phyloP scores from a whole-genome alignment of 1,284 basidiomycete species.

The Trichosporon asahii region DNA sequence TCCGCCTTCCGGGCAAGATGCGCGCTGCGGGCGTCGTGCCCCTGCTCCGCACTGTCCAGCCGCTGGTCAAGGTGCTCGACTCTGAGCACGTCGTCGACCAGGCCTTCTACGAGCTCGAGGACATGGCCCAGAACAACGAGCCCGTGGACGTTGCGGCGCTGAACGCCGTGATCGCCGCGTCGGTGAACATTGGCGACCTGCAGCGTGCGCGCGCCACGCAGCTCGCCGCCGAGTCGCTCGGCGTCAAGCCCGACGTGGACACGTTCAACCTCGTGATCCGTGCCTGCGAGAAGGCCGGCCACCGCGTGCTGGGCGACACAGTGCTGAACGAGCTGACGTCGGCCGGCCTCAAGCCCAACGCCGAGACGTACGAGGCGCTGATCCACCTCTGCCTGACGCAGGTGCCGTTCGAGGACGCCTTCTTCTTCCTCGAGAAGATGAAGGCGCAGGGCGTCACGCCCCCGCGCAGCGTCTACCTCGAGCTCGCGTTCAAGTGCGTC shows the following conservation, averaged over 20 bases:
- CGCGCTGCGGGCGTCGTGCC: slow-evolving; percentile 37
- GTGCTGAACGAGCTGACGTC: slow-evolving; percentile 40
- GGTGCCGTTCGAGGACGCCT: slow-evolving; percentile 73
- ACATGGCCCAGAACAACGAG: slow-evolving; percentile 58
- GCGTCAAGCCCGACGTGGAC: slow-evolving; percentile 59
- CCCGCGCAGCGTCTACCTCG: slow-evolving; percentile 59
- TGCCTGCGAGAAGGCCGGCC: slow-evolving; percentile 57
- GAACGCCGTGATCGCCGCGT: slow-evolving; percentile 66
- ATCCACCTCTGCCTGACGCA: slow-evolving; percentile 68
- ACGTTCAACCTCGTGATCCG: slow-evolving; percentile 69
- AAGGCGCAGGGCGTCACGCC: slow-evolving; percentile 64
- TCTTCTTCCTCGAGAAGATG: slow-evolving; percentile 83
- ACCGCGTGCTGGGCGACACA: slow-evolving; percentile 41
- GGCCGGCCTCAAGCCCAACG: slow-evolving; percentile 56
- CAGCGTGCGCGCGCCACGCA: slow-evolving; percentile 74
- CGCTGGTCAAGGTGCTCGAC: slow-evolving; percentile 58
- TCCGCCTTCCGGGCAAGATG: slow-evolving; percentile 38
- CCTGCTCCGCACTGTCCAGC: slow-evolving; percentile 34
- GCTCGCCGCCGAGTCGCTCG: slow-evolving; percentile 61
- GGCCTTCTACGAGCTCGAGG: slow-evolving; percentile 64
- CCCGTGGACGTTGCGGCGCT: slow-evolving; percentile 60
- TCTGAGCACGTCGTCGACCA: slow-evolving; percentile 61
- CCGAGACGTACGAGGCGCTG: slow-evolving; percentile 63
- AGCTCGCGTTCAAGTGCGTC: slow-evolving; percentile 62
- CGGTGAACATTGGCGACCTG: slow-evolving; percentile 62